Conservation (phyloP, 768 basidiomycete species). For the Jaapia argillacea region DNA sequence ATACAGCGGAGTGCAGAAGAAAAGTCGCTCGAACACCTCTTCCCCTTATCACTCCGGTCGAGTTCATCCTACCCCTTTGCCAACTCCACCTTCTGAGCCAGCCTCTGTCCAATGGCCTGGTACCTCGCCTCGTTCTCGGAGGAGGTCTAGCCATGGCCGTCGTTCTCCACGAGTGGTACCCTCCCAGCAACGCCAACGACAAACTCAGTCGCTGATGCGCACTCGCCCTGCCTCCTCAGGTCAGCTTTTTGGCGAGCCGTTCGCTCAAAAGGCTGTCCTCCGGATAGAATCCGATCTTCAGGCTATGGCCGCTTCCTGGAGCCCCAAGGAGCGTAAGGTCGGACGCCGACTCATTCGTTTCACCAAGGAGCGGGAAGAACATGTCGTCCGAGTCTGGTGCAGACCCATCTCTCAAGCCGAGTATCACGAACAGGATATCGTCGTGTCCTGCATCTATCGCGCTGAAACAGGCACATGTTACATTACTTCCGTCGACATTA, state of each 20-base stretch:
- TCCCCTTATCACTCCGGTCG: too few species aligned
- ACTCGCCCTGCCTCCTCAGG: slow-evolving; percentile 15
- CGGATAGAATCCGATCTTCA: slow-evolving; percentile 50
- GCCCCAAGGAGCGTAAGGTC: slow-evolving; percentile 49
- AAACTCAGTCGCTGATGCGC: slow-evolving; percentile 6
- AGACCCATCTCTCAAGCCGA: slow-evolving; percentile 65
- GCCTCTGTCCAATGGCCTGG: too few species aligned
- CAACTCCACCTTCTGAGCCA: too few species aligned
- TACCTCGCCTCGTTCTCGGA: too few species aligned
- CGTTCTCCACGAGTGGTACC: too few species aligned
- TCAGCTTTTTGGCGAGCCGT: slow-evolving; percentile 28
- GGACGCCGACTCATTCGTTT: slow-evolving; percentile 87
- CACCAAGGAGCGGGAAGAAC: slow-evolving; percentile 66
- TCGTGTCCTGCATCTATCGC: slow-evolving; percentile 92
- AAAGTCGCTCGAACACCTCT: too few species aligned
- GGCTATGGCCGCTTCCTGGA: slow-evolving; percentile 47
- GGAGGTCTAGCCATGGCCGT: too few species aligned
- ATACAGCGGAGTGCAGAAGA: too few species aligned
- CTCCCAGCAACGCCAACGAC: neutral
- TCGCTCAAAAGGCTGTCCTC: slow-evolving; percentile 46
- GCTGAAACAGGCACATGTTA: slow-evolving; percentile 69
- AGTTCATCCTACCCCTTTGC: too few species aligned
- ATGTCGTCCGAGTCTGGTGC: slow-evolving; percentile 69
- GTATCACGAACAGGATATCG: slow-evolving; percentile 63
- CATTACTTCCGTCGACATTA: slow-evolving; percentile 93